A percentile compares a stretch with the other conserved stretches of the same genome.
These are phyloP conservation scores for Pythium apleroticum DNA, from an alignment of 352 stramenopile species.

Conservation along the genomic window DNA sequence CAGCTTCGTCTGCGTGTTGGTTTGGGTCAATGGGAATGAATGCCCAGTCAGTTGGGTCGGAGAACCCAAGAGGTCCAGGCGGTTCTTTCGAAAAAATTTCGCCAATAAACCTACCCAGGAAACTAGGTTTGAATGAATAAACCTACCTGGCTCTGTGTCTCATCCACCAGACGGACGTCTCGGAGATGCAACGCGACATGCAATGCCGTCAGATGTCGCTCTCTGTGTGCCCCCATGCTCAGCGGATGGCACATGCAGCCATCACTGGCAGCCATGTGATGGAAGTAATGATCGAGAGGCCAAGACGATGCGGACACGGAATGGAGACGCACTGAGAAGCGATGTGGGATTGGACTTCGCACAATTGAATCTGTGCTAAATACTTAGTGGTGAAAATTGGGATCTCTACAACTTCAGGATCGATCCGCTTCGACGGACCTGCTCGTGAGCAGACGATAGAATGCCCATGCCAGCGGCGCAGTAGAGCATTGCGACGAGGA, in stretches of 20 bases:
- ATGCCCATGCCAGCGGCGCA: constrained; percentile 18
- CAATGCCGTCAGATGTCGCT: not conserved
- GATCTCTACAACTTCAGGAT: constrained; percentile 21
- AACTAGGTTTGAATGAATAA: not conserved
- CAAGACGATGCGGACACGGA: too few relatives aligned
- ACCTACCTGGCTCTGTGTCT: not conserved
- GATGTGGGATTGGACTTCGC: not conserved
- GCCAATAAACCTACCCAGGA: not conserved
- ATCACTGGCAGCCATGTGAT: not conserved
- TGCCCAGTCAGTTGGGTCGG: not conserved
- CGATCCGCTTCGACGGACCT: constrained; percentile 3
- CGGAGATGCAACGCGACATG: not conserved
- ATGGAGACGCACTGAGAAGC: too few relatives aligned
- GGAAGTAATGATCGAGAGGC: too few relatives aligned
- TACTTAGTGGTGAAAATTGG: not conserved
- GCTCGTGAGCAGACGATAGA: constrained; percentile 10
- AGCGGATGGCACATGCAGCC: not conserved
- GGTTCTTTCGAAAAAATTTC: not conserved
- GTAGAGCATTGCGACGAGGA: constrained; percentile 20
- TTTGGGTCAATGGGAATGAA: not conserved
- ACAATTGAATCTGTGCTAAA: not conserved
- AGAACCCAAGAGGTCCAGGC: not conserved
- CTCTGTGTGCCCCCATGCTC: not conserved
- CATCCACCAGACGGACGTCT: constrained; percentile 1
- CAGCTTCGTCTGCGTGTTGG: not conserved